Percentiles rank a stretch among this genome's conserved stretches.
These are phyloP conservation scores for Ophiostoma sp. DNA, from an alignment of 2,329 filamentous ascomycete genomes.

Conservation along the genomic window DNA sequence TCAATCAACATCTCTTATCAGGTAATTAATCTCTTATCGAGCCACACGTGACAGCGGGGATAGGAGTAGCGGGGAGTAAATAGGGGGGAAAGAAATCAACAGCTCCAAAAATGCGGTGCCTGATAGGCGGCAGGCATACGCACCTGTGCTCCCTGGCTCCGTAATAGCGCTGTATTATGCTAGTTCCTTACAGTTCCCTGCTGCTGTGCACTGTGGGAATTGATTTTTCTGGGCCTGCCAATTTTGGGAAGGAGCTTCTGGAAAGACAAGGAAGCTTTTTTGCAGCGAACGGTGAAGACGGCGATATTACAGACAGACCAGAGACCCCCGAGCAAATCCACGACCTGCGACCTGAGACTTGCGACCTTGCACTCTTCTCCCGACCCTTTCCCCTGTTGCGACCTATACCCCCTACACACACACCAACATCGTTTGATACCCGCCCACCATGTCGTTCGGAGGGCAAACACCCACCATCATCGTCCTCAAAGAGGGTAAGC, in stretches of 20 bases:
- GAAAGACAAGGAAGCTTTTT: slow-evolving; percentile 15
- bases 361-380: neutral
- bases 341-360: neutral
- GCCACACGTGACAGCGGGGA: slow-evolving; percentile 15
- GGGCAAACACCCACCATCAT: slow-evolving; percentile 97
- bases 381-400: neutral
- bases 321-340: neutral
- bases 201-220: slow-evolving; percentile 10
- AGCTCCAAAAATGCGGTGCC: slow-evolving; percentile 17
- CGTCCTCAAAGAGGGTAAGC: slow-evolving; percentile 86
- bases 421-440: slow-evolving; percentile 2
- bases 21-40: neutral
- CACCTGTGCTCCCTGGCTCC: neutral
- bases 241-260: slow-evolving; percentile 13
- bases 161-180: neutral
- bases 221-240: slow-evolving; percentile 12
- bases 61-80: slow-evolving; percentile 12
- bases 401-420: neutral
- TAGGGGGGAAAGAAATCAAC: slow-evolving; percentile 16
- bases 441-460: slow-evolving; percentile 77
- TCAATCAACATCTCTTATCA: neutral
- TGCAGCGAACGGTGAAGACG: slow-evolving; percentile 16
- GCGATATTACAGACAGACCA: neutral
- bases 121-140: slow-evolving; percentile 13
- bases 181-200: neutral